phyloP scores from a whole-genome alignment of 306 rosid species.

The Mimosa bimucronata region DNA sequence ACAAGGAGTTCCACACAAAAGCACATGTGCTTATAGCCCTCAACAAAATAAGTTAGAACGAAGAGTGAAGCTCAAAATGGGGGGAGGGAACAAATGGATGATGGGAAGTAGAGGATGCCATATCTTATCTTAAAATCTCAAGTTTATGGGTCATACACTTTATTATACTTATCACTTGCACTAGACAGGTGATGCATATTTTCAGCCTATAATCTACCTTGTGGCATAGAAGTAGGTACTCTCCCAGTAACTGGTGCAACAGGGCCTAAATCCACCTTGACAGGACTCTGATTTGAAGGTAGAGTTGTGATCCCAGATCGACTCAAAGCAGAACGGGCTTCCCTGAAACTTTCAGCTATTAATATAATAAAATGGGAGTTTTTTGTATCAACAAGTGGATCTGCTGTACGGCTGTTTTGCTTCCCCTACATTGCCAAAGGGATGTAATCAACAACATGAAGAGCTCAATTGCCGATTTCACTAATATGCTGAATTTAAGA shows the following conservation, averaged over 20 bases:
- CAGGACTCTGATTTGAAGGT: constrained; percentile 82
- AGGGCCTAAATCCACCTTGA: constrained; percentile 87
- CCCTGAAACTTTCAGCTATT: constrained; percentile 86
- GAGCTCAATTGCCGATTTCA: not conserved
- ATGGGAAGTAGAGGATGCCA: not conserved
- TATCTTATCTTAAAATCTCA: not conserved
- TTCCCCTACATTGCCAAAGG: constrained; percentile 74
- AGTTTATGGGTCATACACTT: not conserved
- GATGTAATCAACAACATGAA: constrained; percentile 31
- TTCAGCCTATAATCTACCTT: constrained; percentile 56
- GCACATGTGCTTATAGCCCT: not conserved
- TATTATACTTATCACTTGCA: no score
- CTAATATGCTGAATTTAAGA: constrained; percentile 5
- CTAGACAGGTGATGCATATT: constrained; percentile 15
- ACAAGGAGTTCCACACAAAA: not conserved
- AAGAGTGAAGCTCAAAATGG: not conserved
- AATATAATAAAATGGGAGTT: constrained; percentile 69
- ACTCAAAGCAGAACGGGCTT: constrained; percentile 78
- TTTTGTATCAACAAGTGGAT: constrained; percentile 75
- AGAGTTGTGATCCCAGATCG: constrained; percentile 75
- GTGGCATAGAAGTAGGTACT: constrained; percentile 71
- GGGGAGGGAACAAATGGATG: not conserved
- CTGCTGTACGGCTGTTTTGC: constrained; percentile 65
- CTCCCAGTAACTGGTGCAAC: constrained; percentile 72
- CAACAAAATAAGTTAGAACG: not conserved